A percentile compares a stretch with the other conserved stretches of the same genome.
phyloP scores from a whole-genome alignment of 306 rosid genomes.

The Dryas octopetala region DNA sequence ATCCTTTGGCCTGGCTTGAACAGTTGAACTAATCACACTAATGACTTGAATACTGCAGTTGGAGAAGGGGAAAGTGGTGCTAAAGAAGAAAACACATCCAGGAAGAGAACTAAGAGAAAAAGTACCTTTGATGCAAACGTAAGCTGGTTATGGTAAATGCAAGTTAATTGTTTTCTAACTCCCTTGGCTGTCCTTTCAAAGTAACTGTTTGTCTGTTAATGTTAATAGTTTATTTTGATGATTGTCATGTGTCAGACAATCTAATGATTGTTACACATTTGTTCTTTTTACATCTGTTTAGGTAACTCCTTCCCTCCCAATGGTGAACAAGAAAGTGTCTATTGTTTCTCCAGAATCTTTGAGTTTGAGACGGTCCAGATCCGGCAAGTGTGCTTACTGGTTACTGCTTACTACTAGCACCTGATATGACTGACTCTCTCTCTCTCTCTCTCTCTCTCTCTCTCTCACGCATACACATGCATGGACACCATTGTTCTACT shows the following conservation, averaged over 20 bases:
- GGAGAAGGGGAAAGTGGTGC: slow-evolving; percentile 20
- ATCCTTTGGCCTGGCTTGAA: background rate
- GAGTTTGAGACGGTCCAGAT: slow-evolving; percentile 57
- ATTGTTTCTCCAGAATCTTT: slow-evolving; percentile 41
- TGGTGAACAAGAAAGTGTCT: slow-evolving; percentile 15
- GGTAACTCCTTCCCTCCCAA: slow-evolving; percentile 19
- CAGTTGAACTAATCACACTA: background rate
- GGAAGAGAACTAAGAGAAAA: slow-evolving; percentile 24
- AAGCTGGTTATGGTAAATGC: slow-evolving; percentile 19
- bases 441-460: slow-evolving; percentile 10
- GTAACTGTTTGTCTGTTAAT: background rate
- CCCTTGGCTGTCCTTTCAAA: background rate
- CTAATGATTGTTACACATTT: background rate
- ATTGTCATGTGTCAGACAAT: background rate
- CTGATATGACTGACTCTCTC: background rate
- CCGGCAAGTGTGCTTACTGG: slow-evolving; percentile 38
- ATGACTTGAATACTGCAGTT: background rate
- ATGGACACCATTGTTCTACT: background rate
- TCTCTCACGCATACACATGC: background rate
- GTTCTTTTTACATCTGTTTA: slow-evolving; percentile 5
- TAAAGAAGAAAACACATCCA: slow-evolving; percentile 10
- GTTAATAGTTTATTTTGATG: background rate
- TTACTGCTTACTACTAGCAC: background rate
- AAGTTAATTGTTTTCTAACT: background rate
- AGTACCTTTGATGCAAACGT: slow-evolving; percentile 20